Conservation (phyloP, 305 asterid species). For the Fraxinus platypoda region DNA sequence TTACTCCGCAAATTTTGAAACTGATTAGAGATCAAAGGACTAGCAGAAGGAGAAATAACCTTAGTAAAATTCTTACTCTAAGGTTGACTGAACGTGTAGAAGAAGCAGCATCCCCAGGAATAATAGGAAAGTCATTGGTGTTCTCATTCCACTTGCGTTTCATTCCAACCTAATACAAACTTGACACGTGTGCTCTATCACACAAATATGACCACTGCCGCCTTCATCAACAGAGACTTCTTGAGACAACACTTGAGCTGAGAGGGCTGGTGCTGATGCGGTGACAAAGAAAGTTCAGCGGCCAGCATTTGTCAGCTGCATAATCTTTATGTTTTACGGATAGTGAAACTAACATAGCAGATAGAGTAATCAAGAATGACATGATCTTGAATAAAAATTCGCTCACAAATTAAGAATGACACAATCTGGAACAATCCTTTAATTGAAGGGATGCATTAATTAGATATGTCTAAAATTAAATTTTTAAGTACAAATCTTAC, state of each 20-base stretch:
- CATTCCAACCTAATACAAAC: constrained; percentile 77
- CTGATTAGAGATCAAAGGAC: constrained; percentile 18
- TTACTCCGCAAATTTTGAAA: constrained; percentile 33
- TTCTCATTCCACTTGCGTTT: constrained; percentile 29
- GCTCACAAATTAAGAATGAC: not conserved
- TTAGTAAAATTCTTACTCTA: too few relatives aligned
- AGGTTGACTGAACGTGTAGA: constrained; percentile 24
- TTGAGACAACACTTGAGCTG: constrained; percentile 42
- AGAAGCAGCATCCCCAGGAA: constrained; percentile 29
- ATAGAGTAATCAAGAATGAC: not conserved
- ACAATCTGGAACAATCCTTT: not conserved
- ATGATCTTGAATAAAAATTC: not conserved
- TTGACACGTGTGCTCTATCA: constrained; percentile 72
- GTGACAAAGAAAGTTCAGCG: constrained; percentile 14
- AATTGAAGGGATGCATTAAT: not conserved
- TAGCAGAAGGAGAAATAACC: constrained; percentile 11
- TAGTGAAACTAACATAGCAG: not conserved
- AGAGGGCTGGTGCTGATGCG: constrained; percentile 20
- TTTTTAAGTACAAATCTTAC: not conserved
- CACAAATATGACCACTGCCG: constrained; percentile 34
- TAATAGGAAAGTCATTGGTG: constrained; percentile 28
- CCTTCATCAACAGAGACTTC: constrained; percentile 52
- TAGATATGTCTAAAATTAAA: not conserved
- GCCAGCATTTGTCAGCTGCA: constrained; percentile 22
- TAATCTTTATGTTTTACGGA: not conserved